Percentiles rank a stretch among this genome's conserved stretches.
These are phyloP conservation scores for Hippophae rhamnoides DNA, from an alignment of 306 rosid genomes.

Conservation along the genomic window DNA sequence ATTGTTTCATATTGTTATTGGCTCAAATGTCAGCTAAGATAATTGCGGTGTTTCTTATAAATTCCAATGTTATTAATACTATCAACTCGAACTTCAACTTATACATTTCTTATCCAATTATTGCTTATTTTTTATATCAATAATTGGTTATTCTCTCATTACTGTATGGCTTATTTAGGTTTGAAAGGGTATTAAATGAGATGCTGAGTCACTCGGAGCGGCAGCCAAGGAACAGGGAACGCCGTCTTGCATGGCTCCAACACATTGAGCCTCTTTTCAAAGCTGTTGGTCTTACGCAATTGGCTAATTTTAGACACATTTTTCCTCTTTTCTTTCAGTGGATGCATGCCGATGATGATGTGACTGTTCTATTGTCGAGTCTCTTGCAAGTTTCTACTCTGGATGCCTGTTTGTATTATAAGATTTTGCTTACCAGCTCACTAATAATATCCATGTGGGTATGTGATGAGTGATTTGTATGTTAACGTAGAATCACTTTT, in stretches of 20 bases:
- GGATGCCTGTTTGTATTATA: too few species aligned
- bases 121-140: not conserved
- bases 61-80: not conserved
- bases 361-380: constrained; percentile 69
- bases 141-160: not conserved
- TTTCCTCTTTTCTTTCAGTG: constrained; percentile 84
- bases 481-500: not conserved
- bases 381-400: not conserved
- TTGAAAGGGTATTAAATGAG: constrained; percentile 72
- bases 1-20: too few species aligned
- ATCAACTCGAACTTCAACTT: constrained; percentile 9
- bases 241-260: constrained; percentile 80
- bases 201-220: constrained; percentile 94
- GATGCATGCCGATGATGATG: constrained; percentile 86
- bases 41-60: not conserved
- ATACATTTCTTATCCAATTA: not conserved
- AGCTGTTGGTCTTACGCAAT: constrained; percentile 55
- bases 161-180: constrained; percentile 32
- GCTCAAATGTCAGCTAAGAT: too few species aligned
- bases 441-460: not conserved
- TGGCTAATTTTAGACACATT: constrained; percentile 81
- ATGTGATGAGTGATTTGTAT: not conserved
- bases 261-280: constrained; percentile 44
- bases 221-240: constrained; percentile 78
- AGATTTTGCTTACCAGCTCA: not conserved